Conservation (phyloP, 2,329 filamentous ascomycete genomes). For the Alternaria brassicae region DNA sequence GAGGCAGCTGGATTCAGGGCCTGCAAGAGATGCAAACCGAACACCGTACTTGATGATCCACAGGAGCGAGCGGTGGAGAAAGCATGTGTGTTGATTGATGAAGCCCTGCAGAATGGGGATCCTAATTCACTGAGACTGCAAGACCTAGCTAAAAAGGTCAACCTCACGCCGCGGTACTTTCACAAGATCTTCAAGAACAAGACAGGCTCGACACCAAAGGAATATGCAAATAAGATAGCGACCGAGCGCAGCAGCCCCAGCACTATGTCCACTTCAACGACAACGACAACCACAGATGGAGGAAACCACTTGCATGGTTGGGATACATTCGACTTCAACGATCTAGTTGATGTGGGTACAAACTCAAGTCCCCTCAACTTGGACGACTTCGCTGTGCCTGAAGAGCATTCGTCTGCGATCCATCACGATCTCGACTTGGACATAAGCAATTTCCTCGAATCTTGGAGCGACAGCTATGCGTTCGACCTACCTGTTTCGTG, state of each 20-base stretch:
- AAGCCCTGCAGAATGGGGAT: slow-evolving; percentile 28
- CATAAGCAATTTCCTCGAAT: slow-evolving; percentile 21
- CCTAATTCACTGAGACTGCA: slow-evolving; percentile 49
- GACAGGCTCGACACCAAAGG: slow-evolving; percentile 61
- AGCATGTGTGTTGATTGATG: slow-evolving; percentile 42
- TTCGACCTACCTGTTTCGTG: background rate
- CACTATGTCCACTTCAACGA: slow-evolving; percentile 5
- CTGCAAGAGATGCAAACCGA: slow-evolving; percentile 65
- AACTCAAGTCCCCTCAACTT: slow-evolving; percentile 18
- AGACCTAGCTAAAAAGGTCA: slow-evolving; percentile 59
- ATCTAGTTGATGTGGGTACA: slow-evolving; percentile 32
- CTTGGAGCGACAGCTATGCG: slow-evolving; percentile 18
- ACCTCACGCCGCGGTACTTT: slow-evolving; percentile 65
- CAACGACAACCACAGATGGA: slow-evolving; percentile 6
- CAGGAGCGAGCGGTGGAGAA: slow-evolving; percentile 55
- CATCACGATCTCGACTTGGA: slow-evolving; percentile 26
- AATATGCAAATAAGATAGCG: slow-evolving; percentile 44
- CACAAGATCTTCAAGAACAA: slow-evolving; percentile 66
- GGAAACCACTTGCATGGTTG: slow-evolving; percentile 20
- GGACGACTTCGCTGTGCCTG: slow-evolving; percentile 10
- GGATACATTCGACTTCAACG: slow-evolving; percentile 37
- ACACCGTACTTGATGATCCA: slow-evolving; percentile 51
- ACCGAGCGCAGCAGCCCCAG: slow-evolving; percentile 15
- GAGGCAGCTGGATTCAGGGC: slow-evolving; percentile 60
- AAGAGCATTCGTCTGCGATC: slow-evolving; percentile 14